Conservation (phyloP, 257 asterid genomes). For the Solanum chilense region DNA sequence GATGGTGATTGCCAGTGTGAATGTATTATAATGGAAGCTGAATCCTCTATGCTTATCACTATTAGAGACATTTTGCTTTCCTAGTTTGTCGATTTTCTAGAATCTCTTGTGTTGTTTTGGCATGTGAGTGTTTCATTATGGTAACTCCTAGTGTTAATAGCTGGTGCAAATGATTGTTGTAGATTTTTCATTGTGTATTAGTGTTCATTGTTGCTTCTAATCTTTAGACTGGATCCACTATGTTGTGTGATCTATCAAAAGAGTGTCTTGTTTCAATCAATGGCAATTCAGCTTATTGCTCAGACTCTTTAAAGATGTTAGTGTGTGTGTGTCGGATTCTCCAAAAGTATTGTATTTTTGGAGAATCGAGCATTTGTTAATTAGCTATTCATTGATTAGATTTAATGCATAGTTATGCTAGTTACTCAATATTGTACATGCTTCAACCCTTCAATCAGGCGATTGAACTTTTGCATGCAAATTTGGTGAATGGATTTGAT, state of each 20-base stretch:
- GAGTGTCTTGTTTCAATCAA: background rate
- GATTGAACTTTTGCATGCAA: background rate
- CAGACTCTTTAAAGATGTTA: background rate
- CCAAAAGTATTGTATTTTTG: background rate
- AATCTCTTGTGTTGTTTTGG: background rate
- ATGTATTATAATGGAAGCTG: background rate
- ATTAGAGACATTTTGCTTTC: background rate
- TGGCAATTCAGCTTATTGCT: background rate
- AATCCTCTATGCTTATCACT: background rate
- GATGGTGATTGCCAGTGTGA: constrained; percentile 1
- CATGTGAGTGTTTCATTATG: background rate
- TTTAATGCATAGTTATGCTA: background rate
- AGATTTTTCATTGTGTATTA: background rate
- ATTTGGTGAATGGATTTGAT: background rate
- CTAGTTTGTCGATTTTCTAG: background rate
- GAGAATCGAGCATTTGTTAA: background rate
- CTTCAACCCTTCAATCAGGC: background rate
- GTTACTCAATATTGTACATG: background rate
- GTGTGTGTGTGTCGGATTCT: background rate
- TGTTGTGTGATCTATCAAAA: background rate
- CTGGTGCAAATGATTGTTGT: background rate
- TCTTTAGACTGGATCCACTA: background rate
- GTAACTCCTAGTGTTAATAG: background rate
- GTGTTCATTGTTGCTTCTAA: background rate
- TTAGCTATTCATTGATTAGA: background rate